Evolutionary conservation across 2,329 filamentous ascomycete species (phyloP), one percentile per base, ranked within the genome.

Genomic region (Monosporascus sp.): DNA sequence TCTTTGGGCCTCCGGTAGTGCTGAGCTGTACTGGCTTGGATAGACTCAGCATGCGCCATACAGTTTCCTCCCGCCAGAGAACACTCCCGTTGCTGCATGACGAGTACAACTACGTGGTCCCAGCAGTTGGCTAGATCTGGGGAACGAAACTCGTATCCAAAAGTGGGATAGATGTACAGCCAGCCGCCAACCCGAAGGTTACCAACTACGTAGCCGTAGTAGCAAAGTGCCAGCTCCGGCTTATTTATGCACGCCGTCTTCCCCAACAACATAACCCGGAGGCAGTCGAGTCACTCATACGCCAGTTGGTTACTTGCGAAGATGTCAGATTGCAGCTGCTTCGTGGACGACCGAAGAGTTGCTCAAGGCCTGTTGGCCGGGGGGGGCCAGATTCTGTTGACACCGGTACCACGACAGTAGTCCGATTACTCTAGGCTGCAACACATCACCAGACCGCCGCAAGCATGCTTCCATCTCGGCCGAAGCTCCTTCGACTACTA

Each of bases 161-260:
- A 37, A 58, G 58, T 35, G 56, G 54, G 9, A 31, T 50, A 37
- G 24, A 47, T 17, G 51, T 54, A 17, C 18, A 37, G 17, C 31
- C 43, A 6, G 27, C 18, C 9, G 18, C 49, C 2, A 48, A 51
- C 6, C 53, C 58, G 1, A 55, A 64, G 27, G 54, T 75, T 3
- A 64, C 78, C 7, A 27, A 7, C 25, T 27, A 27, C 25, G 25
- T 25, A 70, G 78, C 55, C 75, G 70, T 47, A 60, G 61, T 0
- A 64, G 60, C 56, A 72, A 70, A 65, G 75, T 22, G 59, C 75
- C 38, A 70, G 65, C 2, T 71, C 73, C 0, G 73, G 73, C 75
- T 75, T 57, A 63, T 75, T 47, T 71, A 74, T 56, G 72, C 72
- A 1, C 73, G 75, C 48, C 68, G 72, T 45, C 75, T 78, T 60